Evolutionary conservation across 805 yeast species (phyloP), one percentile per base, ranked within the genome.

Genomic region (Candida multigemmis): DNA sequence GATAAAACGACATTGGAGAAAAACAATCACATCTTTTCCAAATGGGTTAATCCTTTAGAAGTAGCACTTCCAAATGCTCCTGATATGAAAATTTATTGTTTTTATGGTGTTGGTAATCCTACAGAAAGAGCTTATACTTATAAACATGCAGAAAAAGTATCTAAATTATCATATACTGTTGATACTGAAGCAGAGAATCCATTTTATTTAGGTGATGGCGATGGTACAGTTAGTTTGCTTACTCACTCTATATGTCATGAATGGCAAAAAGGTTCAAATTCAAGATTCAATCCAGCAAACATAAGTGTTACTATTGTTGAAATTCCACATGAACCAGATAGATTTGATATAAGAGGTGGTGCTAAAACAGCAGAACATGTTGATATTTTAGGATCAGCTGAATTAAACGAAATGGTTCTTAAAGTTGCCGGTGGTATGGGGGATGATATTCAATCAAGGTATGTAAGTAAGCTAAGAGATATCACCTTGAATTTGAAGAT

Each of bases 361-460:
- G 93, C 96, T 7, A 82, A 81, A 48, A 89, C 96, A 1, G 96
- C 97, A 1, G 98, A 91, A 44, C 98, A 91, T 52, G 98, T 91
- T 16, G 98, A 91, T 48, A 87, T 91, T 24, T 62, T 91, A 24
- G 98, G 98, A 2, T 76, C 94, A 36, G 84, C 96, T 1, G 94
- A 80, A 46, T 60, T 91, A 48, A 91, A 91, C 48, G 98, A 91
- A 46, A 59, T 87, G 43, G 62, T 91, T 8, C 59, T 89, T 29
- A 70, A 71, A 35, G 85, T 91, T 11, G 96, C 87, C 2, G 64
- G 83, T 22, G 98, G 98, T 0, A 50, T 63, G 19, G 94, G 93
- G 2, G 73, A 73, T 25, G 50, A 61, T 12, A 81, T 91, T 32
- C 59, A 70, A 23, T 77, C 77, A 40, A 58, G 71, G 24, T 59